Evolutionary conservation across 768 basidiomycete species (phyloP).

Genomic region (Russula olivacea): DNA sequence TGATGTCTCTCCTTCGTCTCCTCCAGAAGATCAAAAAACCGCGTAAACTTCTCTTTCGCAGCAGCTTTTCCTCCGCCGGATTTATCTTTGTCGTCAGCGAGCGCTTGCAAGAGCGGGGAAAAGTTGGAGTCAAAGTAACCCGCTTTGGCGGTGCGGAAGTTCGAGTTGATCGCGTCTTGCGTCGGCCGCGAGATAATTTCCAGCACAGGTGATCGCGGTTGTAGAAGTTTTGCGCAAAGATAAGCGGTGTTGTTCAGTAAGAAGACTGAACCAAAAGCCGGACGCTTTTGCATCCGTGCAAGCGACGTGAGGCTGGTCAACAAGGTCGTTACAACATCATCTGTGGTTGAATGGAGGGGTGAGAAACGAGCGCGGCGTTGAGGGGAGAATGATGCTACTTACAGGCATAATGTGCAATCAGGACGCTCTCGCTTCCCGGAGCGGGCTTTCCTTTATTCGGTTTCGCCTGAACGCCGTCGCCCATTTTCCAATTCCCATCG

Average conservation of each 20-base stretch:
- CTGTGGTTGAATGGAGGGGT: conserved; percentile 37
- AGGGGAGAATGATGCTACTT: conserved; percentile 29
- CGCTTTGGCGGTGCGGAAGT: conserved; percentile 75
- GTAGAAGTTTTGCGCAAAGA: conserved; percentile 53
- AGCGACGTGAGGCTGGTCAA: conserved; percentile 56
- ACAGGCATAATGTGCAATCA: conserved; percentile 77
- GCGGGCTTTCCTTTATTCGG: conserved; percentile 34
- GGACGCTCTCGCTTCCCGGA: conserved; percentile 50
- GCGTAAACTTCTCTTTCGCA: conserved; percentile 76
- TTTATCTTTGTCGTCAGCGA: conserved; percentile 46
- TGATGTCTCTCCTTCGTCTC: conserved; percentile 74
- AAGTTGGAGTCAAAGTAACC: conserved; percentile 82
- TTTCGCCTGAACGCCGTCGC: conserved; percentile 66
- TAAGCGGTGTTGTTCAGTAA: conserved; percentile 76
- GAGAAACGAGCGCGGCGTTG: not conserved
- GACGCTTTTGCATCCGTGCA: conserved; percentile 53
- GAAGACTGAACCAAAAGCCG: conserved; percentile 68
- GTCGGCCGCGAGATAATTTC: conserved; percentile 56
- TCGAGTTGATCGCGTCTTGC: conserved; percentile 56
- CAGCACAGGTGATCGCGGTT: conserved; percentile 43
- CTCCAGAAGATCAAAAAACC: conserved; percentile 76
- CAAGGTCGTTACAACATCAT: conserved; percentile 66
- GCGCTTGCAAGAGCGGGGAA: conserved; percentile 63
- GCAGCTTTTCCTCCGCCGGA: conserved; percentile 41
- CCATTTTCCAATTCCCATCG: conserved; percentile 92